These are phyloP conservation scores for Cryphonectria naterciae DNA, from an alignment of 2,329 filamentous ascomycete species.

Conservation along the genomic window DNA sequence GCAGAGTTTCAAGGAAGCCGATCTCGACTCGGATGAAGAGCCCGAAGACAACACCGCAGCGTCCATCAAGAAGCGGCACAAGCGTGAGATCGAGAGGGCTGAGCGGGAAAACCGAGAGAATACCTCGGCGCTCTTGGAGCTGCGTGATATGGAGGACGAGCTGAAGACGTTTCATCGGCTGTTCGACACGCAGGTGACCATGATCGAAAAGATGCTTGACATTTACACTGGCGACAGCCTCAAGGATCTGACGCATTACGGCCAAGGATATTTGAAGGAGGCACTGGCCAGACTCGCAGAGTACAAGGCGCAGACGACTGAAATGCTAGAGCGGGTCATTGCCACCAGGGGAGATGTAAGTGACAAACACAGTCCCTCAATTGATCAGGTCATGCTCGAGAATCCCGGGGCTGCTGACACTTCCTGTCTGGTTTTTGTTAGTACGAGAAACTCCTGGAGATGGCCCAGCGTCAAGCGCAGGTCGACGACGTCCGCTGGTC, in stretches of 20 bases:
- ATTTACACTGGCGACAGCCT: slow-evolving; percentile 49
- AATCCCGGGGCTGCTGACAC: slow-evolving; percentile 28
- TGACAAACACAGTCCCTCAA: neutral
- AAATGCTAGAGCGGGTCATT: slow-evolving; percentile 63
- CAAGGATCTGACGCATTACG: slow-evolving; percentile 47
- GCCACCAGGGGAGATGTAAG: slow-evolving; percentile 60
- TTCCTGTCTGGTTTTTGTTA: slow-evolving; percentile 44
- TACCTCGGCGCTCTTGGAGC: slow-evolving; percentile 64
- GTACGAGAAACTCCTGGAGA: slow-evolving; percentile 68
- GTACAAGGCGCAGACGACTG: slow-evolving; percentile 56
- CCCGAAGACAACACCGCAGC: slow-evolving; percentile 42
- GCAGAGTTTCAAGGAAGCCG: slow-evolving; percentile 53
- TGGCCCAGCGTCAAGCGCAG: slow-evolving; percentile 69
- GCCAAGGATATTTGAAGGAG: slow-evolving; percentile 55
- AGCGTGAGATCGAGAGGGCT: slow-evolving; percentile 45
- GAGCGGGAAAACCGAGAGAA: slow-evolving; percentile 65
- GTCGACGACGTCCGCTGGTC: slow-evolving; percentile 68
- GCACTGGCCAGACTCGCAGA: slow-evolving; percentile 57
- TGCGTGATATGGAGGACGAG: slow-evolving; percentile 68
- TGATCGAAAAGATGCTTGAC: slow-evolving; percentile 52
- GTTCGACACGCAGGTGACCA: slow-evolving; percentile 59
- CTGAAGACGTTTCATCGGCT: slow-evolving; percentile 59
- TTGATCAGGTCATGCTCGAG: slow-evolving; percentile 36
- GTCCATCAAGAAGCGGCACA: slow-evolving; percentile 49
- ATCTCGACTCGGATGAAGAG: slow-evolving; percentile 43